Base-by-base conservation (phyloP, 768 basidiomycete species). In the Boletus sensibilis region DNA sequence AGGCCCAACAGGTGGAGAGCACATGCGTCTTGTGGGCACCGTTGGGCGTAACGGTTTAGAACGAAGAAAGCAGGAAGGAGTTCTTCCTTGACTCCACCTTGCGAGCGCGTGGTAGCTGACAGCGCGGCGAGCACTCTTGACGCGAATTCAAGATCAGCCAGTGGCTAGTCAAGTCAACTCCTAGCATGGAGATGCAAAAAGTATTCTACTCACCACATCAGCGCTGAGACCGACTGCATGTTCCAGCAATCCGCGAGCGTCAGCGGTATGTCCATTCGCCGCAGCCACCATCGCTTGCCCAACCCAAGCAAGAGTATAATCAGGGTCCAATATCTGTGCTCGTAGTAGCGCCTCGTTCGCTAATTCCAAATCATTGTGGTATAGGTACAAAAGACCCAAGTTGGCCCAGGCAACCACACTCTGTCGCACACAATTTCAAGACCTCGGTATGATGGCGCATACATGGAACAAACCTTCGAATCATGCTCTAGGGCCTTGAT, bases 321-420 rank as follows among this genome's bases (percentile, higher is more conserved):
- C 96, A 8, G 96, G 92, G 75, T 98, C 94, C 42, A 94, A 79
- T 18, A 88, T 86, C 69, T 98, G 97, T 11, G 95, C 93, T 55
- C 86, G 86, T 64, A 86, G 80, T 62, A 99, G 84, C 1, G 91
- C 87, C 65, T 94, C 86, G 61, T 88, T 88, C 1, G 96, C 92
- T 33, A 98, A 76, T 48, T 93, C 89, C 2, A 79, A 63, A 71
- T 98, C 96, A 21, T 79, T 78, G 61, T 95, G 79, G 53, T 88
- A 75, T 25, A 94, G 78, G 72, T 92, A 98, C 39, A 99, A 76
- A 34, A 98, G 75, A 2, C 95, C 97, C 9, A 98, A 79, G 66
- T 88, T 92, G 2, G 88, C 82, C 97, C 97, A 98, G 1, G 86
- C 82, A 14, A 73, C 62, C 31, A 86, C 85, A 65, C 86, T 87